Conservation (phyloP, 2,329 filamentous ascomycete species). For the Colletotrichum truncatum region DNA sequence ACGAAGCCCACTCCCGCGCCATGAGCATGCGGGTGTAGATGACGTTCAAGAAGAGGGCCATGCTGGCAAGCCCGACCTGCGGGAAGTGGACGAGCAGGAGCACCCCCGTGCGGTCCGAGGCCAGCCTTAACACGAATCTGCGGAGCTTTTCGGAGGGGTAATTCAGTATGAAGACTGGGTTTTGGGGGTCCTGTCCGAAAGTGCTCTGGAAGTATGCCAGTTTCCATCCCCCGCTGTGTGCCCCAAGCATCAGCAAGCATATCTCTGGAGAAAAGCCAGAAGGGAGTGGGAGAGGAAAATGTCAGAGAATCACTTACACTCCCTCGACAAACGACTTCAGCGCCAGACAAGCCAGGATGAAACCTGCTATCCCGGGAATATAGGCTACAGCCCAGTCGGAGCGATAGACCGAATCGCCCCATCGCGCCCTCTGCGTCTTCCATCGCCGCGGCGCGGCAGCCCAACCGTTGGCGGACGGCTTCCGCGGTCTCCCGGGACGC, state of each 20-base stretch:
- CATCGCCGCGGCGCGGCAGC: not conserved
- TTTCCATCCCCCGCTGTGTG: not conserved
- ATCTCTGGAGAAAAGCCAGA: not conserved
- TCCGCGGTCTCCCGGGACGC: too few species aligned
- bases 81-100: not conserved
- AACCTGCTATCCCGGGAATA: not conserved
- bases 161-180: not conserved
- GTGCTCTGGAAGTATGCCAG: not conserved
- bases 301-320: not conserved
- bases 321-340: not conserved
- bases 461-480: not conserved
- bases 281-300: too few species aligned
- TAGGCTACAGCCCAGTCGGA: not conserved
- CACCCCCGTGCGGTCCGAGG: not conserved
- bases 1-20: not conserved
- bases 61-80: not conserved
- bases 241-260: not conserved
- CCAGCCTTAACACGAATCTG: not conserved
- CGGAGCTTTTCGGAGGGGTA: not conserved
- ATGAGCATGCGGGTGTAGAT: conserved; percentile 9
- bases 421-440: not conserved
- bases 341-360: not conserved
- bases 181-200: not conserved
- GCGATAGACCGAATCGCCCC: not conserved
- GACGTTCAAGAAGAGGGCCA: not conserved